Evolutionary conservation across 306 rosid genomes (phyloP).

Genomic region (Castanea mollissima): DNA sequence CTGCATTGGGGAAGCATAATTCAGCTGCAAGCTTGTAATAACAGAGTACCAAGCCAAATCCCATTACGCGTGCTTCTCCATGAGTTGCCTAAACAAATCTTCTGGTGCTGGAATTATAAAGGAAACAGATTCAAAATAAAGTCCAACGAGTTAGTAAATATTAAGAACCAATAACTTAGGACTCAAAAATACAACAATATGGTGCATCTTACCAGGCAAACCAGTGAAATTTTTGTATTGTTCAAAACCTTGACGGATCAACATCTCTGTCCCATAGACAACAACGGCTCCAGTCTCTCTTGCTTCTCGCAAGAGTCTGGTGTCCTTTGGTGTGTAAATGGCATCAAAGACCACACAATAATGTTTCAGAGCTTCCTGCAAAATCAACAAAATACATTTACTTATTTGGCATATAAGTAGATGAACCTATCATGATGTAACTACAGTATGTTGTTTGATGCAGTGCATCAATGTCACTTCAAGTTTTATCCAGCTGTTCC

Average conservation of each 20-base stretch:
- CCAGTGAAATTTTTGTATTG: slow-evolving; percentile 53
- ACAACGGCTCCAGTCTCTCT: slow-evolving; percentile 38
- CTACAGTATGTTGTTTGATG: background rate
- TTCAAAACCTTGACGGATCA: slow-evolving; percentile 48
- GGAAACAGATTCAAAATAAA: background rate
- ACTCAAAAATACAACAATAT: background rate
- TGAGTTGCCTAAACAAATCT: slow-evolving; percentile 47
- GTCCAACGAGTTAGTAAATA: background rate
- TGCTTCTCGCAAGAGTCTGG: slow-evolving; percentile 42
- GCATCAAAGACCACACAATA: slow-evolving; percentile 56
- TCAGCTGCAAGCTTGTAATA: background rate
- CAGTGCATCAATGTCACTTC: background rate
- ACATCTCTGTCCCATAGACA: slow-evolving; percentile 50
- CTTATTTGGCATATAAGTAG: background rate
- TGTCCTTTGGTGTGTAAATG: slow-evolving; percentile 50
- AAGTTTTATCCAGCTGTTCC: background rate
- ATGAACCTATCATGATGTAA: background rate
- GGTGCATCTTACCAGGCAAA: slow-evolving; percentile 37
- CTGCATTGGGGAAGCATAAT: background rate
- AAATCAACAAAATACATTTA: background rate
- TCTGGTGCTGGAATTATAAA: slow-evolving; percentile 44
- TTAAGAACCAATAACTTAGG: background rate
- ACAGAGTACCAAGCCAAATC: background rate
- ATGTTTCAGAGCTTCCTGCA: slow-evolving; percentile 41
- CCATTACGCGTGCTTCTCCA: slow-evolving; percentile 45